Conservation (phyloP, 352 stramenopile genomes). For the Plasmopara muralis region DNA sequence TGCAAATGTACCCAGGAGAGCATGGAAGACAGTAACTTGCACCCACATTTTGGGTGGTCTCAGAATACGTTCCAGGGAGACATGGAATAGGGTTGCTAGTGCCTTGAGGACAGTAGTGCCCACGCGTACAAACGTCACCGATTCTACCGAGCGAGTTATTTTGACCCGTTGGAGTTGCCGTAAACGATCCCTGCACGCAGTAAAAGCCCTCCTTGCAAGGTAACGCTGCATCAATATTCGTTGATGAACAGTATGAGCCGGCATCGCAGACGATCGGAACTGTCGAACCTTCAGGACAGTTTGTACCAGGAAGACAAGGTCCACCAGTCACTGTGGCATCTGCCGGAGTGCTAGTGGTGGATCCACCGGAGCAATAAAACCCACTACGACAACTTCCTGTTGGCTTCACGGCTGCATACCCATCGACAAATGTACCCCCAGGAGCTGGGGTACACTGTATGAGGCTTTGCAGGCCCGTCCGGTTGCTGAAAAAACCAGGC, state of each 20-base stretch:
- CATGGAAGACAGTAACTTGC: conserved; percentile 64
- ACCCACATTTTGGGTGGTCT: conserved; percentile 54
- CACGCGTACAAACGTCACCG: conserved; percentile 57
- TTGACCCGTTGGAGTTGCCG: conserved; percentile 56
- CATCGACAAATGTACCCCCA: conserved; percentile 58
- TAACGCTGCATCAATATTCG: conserved; percentile 60
- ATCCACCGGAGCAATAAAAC: conserved; percentile 76
- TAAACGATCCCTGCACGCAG: conserved; percentile 83
- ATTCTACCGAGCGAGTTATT: conserved; percentile 68
- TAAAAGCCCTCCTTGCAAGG: conserved; percentile 81
- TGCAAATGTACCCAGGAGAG: conserved; percentile 52
- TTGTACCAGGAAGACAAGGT: conserved; percentile 76
- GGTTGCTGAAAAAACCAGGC: conserved; percentile 69
- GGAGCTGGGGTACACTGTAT: conserved; percentile 60
- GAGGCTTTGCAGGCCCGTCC: conserved; percentile 30
- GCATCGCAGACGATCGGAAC: conserved; percentile 76
- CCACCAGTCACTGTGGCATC: conserved; percentile 36
- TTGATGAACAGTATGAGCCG: conserved; percentile 73
- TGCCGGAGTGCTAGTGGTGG: conserved; percentile 42
- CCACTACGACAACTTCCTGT: conserved; percentile 63
- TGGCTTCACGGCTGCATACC: conserved; percentile 37
- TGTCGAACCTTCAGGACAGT: conserved; percentile 81
- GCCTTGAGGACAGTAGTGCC: conserved; percentile 72
- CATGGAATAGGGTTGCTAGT: conserved; percentile 81
- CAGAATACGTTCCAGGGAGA: conserved; percentile 60